Evolutionary conservation across 345 rosid species (phyloP), one percentile per base, ranked within the genome.

Genomic region (Aquilaria malaccensis): DNA sequence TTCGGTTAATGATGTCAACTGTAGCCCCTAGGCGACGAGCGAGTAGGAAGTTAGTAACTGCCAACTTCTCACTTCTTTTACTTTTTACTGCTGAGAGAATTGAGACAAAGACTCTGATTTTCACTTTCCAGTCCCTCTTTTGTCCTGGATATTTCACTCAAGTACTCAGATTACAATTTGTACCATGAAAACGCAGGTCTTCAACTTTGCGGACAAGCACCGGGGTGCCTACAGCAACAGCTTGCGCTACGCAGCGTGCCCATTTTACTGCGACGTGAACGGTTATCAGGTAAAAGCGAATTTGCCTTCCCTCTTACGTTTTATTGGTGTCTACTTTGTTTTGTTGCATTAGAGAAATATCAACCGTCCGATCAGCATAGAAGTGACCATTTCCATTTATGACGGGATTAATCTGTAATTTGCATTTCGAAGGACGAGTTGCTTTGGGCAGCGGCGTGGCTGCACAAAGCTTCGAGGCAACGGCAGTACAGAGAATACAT

Each of bases 391-490:
- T 22, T 22, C 22, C 22, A 22, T 22, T 22, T 22, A 22, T 22
- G 22, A 22, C 22, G 22, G 22, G 22, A 22, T 22, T 22, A 22
- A 22, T 22, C 22, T 22, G 22, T 22, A 22, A 22, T 22, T 22
- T 22, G 22, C 22, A 22, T 22, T 6, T 11, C 13, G 45, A 52
- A 93, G 98, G 99, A 94, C 56, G 99, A 94, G 82, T 76, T 94
- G 75, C 81, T 94, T 9, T 94, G 99, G 99, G 97, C 80, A 14
- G 96, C 99, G 10, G 93, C 95, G 49, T 94, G 99, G 99, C 55
- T 94, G 57, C 97, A 88, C 74, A 94, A 80, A 72, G 99, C 99
- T 33, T 90, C 99, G 7, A 74, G 84, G 72, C 76, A 74, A 70
- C 77, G 83, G 66, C 63, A 66, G 33, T 89, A 88, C 68, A 77